Conservation (phyloP, 2,329 filamentous ascomycete species). For the Karstenula rhodostoma region DNA sequence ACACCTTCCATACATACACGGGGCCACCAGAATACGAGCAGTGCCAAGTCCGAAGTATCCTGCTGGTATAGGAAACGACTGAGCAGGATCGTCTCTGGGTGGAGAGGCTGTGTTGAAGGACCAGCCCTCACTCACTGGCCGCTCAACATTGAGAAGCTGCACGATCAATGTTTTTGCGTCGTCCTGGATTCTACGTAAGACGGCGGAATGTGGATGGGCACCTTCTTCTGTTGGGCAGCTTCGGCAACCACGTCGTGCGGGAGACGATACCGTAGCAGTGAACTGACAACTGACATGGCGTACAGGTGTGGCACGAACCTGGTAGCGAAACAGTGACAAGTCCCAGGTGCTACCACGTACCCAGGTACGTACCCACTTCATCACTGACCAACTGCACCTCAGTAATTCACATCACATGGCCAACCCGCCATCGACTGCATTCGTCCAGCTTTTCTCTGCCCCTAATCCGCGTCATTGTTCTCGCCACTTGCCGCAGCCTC, state of each 20-base stretch:
- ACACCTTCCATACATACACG: constrained; percentile 30
- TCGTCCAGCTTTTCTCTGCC: constrained; percentile 10
- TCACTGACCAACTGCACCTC: background rate
- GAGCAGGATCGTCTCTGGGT: constrained; percentile 4
- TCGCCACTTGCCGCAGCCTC: background rate
- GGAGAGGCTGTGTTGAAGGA: constrained; percentile 1
- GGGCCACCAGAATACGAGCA: constrained; percentile 28
- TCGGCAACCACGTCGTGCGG: background rate
- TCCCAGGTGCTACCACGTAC: constrained; percentile 11
- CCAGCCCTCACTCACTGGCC: background rate
- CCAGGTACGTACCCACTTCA: constrained; percentile 2
- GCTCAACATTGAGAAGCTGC: constrained; percentile 17
- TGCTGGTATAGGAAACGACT: constrained; percentile 14
- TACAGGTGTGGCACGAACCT: constrained; percentile 3
- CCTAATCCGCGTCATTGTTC: constrained; percentile 5
- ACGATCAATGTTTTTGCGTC: background rate
- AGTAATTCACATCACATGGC: constrained; percentile 1
- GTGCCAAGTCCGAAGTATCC: constrained; percentile 23
- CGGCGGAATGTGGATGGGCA: background rate
- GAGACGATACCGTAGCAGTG: background rate
- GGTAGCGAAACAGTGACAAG: constrained; percentile 16
- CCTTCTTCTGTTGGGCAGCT: background rate
- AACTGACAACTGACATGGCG: constrained; percentile 10
- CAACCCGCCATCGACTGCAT: constrained; percentile 3
- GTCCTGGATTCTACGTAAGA: background rate